Base-by-base conservation (phyloP, 768 basidiomycete species). In the Clitopilus hobsonii region DNA sequence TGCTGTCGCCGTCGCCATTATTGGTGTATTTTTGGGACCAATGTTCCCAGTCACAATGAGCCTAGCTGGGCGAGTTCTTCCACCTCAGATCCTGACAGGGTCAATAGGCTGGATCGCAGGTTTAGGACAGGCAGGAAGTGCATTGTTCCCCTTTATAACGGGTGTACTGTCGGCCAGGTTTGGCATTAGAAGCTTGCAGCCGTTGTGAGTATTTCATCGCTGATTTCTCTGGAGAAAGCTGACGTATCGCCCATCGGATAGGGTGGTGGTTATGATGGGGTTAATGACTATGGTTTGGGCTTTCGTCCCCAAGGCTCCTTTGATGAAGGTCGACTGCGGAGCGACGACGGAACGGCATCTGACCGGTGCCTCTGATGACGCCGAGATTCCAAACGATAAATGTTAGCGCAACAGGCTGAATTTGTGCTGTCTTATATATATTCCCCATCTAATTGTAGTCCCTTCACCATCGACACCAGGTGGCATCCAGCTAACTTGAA, bases 31-130 rank as follows among this genome's bases (percentile, higher is more conserved):
- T 18, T 70, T 90, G n/a, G 88, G 86, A 1, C 87, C 86, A 1
- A 79, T 89, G 68, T 88, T 84, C 61, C 86, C 85, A 1, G 78
- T 86, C 36, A 74, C 81, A 10, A 83, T 91, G 80, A 88, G 85
- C 61, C 79, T 86, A 26, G 71, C 84, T 1, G 76, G 82, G 3
- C 74, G 81, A 2, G 73, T 90, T 51, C 67, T 93, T 10, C 91
- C 90, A 3, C 74, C 74, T 7, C 84, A 84, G 76, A 72, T 92
- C 6, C 72, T 89, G 28, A 77, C 74, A 52, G 80, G 76, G 20
- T 74, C 81, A 11, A 81, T 85, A 28, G 83, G 83, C 10, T 85
- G 81, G 83, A 81, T 84, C 24, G 81, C 82, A 8, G 80, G 80
- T 5, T 75, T 82, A 27, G 86, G 88, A 1, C 83, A 85, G 62